phyloP scores from a whole-genome alignment of 2,329 filamentous ascomycete species.

The Trichothecium roseum region DNA sequence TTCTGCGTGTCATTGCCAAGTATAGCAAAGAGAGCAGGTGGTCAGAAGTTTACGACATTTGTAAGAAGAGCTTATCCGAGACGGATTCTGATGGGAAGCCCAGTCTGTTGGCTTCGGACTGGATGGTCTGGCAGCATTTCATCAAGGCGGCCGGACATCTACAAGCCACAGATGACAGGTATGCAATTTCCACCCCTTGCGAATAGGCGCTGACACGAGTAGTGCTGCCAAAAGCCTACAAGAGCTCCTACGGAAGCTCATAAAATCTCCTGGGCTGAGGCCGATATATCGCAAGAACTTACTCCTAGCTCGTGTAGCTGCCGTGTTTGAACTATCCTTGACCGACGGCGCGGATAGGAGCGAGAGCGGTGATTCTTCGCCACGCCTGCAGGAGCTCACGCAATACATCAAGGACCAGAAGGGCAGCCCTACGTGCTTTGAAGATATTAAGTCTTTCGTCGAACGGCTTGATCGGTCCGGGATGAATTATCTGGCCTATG shows the following conservation, averaged over 20 bases:
- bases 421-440: constrained; percentile 30
- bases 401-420: constrained; percentile 24
- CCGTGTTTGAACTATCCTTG: constrained; percentile 22
- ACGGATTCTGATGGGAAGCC: constrained; percentile 24
- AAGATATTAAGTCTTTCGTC: constrained; percentile 34
- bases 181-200: constrained; percentile 3
- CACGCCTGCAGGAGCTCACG: constrained; percentile 22
- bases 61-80: constrained; percentile 28
- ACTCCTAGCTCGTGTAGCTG: constrained; percentile 24
- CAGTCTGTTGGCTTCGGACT: constrained; percentile 35
- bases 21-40: constrained; percentile 29
- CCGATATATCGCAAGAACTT: constrained; percentile 30
- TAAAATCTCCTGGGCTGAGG: constrained; percentile 16
- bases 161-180: constrained; percentile 21
- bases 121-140: constrained; percentile 27
- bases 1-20: constrained; percentile 27
- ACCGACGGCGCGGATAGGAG: constrained; percentile 17
- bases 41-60: constrained; percentile 31
- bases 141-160: constrained; percentile 25
- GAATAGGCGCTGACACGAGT: constrained; percentile 6
- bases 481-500: constrained; percentile 25
- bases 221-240: constrained; percentile 18
- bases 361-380: constrained; percentile 15
- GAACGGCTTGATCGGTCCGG: constrained; percentile 30
- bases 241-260: constrained; percentile 17